Conservation (phyloP, 2,329 filamentous ascomycete genomes). For the Aspergillus brunneoviolaceus region DNA sequence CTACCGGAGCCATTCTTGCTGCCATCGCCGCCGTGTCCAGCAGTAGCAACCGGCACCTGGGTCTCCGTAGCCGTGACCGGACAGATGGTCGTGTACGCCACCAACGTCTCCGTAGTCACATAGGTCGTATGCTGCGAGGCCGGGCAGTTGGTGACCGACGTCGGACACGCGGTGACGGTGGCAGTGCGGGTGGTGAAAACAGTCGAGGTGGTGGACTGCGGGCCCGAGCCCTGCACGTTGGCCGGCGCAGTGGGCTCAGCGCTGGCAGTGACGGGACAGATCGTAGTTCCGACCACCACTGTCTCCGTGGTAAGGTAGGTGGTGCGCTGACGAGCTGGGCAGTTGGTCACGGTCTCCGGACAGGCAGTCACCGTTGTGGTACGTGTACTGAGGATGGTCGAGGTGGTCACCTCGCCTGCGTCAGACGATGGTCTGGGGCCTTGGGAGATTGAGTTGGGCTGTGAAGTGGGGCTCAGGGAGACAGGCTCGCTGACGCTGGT, state of each 20-base stretch:
- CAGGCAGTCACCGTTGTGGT: neutral
- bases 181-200: neutral
- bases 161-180: neutral
- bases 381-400: neutral
- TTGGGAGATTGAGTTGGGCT: neutral
- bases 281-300: neutral
- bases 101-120: neutral
- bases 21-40: neutral
- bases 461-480: neutral
- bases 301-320: neutral
- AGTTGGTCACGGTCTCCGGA: neutral
- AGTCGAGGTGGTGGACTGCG: neutral
- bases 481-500: neutral
- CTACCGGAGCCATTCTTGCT: neutral
- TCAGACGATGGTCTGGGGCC: neutral
- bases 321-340: neutral
- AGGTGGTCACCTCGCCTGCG: neutral
- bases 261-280: neutral
- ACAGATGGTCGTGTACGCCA: neutral
- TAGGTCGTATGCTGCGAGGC: neutral
- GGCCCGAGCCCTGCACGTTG: neutral
- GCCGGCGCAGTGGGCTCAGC: neutral
- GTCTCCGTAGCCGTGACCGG: neutral
- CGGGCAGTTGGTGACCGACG: neutral
- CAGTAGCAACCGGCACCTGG: neutral